Conservation (phyloP, 176 grass and related monocot genomes). For the Bolboschoenus planiculmis region DNA sequence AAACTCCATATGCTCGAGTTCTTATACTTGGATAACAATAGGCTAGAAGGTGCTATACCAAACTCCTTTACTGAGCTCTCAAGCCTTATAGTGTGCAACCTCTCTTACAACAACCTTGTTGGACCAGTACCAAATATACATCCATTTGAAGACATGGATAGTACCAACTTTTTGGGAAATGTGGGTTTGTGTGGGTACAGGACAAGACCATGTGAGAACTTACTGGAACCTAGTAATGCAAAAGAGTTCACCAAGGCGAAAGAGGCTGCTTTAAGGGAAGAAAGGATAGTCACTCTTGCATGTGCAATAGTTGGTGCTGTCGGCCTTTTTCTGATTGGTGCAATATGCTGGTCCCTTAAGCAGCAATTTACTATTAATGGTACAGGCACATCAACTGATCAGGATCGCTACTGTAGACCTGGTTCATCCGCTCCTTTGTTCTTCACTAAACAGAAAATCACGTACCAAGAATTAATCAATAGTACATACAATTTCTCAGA, state of each 20-base stretch:
- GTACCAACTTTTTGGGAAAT: constrained; percentile 88
- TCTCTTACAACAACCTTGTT: constrained; percentile 83
- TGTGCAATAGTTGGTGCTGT: constrained; percentile 55
- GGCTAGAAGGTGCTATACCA: constrained; percentile 70
- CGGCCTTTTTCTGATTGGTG: constrained; percentile 70
- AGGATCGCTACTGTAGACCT: constrained; percentile 35
- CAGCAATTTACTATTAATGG: constrained; percentile 43
- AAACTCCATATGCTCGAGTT: constrained; percentile 74
- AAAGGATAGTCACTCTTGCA: constrained; percentile 66
- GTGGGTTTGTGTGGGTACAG: constrained; percentile 59
- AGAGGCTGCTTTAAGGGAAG: constrained; percentile 45
- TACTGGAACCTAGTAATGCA: constrained; percentile 26
- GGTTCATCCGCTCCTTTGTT: constrained; percentile 54
- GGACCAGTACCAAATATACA: constrained; percentile 62
- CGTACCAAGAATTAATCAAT: constrained; percentile 80
- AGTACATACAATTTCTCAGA: constrained; percentile 75
- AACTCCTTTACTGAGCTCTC: constrained; percentile 59
- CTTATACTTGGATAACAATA: constrained; percentile 90
- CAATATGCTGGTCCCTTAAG: constrained; percentile 76
- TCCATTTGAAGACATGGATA: constrained; percentile 61
- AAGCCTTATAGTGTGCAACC: constrained; percentile 81
- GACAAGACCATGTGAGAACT: constrained; percentile 42
- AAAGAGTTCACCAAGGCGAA: constrained; percentile 25
- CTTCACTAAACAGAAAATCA: constrained; percentile 60
- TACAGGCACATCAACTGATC: constrained; percentile 19